Conservation (phyloP, 2,329 filamentous ascomycete genomes). For the Microdochium bolleyi region DNA sequence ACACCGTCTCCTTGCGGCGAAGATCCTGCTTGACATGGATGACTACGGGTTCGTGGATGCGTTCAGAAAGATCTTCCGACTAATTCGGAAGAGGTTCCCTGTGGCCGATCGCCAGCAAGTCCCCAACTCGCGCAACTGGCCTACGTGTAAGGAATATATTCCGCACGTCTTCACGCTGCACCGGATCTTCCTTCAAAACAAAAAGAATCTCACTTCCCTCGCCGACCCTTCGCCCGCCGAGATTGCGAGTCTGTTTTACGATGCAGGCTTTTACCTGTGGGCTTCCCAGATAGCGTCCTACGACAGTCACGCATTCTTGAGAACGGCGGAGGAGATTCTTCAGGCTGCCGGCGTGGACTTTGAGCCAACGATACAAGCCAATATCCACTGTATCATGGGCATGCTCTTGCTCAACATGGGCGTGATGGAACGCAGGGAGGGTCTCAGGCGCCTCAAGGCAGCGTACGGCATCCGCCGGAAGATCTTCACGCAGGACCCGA, state of each 20-base stretch:
- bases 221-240: conserved; percentile 1
- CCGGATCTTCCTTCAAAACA: conserved; percentile 1
- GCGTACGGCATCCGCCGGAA: conserved; percentile 5
- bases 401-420: conserved; percentile 1
- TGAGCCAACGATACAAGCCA: conserved; percentile 4
- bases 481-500: conserved; percentile 2
- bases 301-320: conserved; percentile 5
- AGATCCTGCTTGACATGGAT: conserved; percentile 10
- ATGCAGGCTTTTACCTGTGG: conserved; percentile 10
- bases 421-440: background rate
- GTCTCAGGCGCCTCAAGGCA: conserved; percentile 1
- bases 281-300: conserved; percentile 2
- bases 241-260: conserved; percentile 8
- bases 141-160: conserved; percentile 7
- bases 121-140: conserved; percentile 3
- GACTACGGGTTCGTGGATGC: conserved; percentile 7
- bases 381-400: conserved; percentile 10
- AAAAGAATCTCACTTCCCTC: background rate
- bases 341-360: conserved; percentile 1
- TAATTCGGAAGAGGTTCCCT: conserved; percentile 7
- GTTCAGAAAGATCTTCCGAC: conserved; percentile 6
- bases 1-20: conserved; percentile 10
- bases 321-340: conserved; percentile 7
- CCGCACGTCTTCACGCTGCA: conserved; percentile 8
- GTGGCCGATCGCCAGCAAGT: conserved; percentile 3